Conservation (phyloP, 805 yeast species). For the Lachancea lanzarotensis region DNA sequence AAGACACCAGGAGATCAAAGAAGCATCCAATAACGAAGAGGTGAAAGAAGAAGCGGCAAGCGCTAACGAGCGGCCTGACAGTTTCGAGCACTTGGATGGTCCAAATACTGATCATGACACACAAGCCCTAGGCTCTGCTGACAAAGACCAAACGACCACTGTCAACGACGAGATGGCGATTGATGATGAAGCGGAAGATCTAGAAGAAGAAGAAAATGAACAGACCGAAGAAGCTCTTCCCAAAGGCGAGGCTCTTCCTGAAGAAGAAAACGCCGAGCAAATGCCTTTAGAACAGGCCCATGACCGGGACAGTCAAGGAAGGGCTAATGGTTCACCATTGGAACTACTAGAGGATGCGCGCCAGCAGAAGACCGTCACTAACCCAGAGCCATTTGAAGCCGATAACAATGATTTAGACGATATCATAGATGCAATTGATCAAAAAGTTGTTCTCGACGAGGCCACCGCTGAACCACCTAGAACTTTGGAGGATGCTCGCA, state of each 20-base stretch:
- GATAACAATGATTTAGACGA: slow-evolving; percentile 29
- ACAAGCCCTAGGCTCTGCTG: slow-evolving; percentile 90
- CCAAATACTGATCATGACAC: slow-evolving; percentile 73
- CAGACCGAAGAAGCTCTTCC: slow-evolving; percentile 31
- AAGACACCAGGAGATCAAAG: slow-evolving; percentile 80
- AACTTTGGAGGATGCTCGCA: slow-evolving; percentile 59
- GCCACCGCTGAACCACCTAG: slow-evolving; percentile 38
- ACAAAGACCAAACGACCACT: slow-evolving; percentile 67
- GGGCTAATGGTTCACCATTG: slow-evolving; percentile 44
- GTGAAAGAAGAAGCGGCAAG: slow-evolving; percentile 42
- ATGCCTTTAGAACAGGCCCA: slow-evolving; percentile 20
- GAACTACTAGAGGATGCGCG: slow-evolving; percentile 39
- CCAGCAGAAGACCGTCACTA: slow-evolving; percentile 20
- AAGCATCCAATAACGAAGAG: slow-evolving; percentile 48
- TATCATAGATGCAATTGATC: slow-evolving; percentile 31
- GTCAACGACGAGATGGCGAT: slow-evolving; percentile 77
- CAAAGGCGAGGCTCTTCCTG: slow-evolving; percentile 32
- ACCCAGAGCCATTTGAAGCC: slow-evolving; percentile 24
- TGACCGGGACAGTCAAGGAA: slow-evolving; percentile 35
- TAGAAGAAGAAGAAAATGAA: slow-evolving; percentile 12
- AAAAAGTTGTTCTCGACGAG: slow-evolving; percentile 27
- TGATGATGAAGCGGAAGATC: slow-evolving; percentile 49
- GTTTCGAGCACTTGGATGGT: slow-evolving; percentile 77
- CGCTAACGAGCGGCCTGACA: slow-evolving; percentile 70
- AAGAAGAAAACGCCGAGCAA: slow-evolving; percentile 25